These are phyloP conservation scores for Citrus cavaleriei DNA, from an alignment of 345 rosid species.

Conservation along the genomic window DNA sequence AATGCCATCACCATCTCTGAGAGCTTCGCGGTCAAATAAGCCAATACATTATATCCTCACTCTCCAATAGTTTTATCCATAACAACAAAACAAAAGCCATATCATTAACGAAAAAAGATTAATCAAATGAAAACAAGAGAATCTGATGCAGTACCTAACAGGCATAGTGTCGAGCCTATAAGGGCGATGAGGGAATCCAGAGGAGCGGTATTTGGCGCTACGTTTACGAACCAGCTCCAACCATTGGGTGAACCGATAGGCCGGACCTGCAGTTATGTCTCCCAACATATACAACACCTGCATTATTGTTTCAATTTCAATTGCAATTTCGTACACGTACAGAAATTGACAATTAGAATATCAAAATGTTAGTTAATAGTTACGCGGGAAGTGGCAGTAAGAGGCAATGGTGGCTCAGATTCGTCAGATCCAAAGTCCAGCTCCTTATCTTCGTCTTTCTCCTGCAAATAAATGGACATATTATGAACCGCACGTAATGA, in stretches of 20 bases:
- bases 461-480: slow-evolving; percentile 34
- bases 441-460: slow-evolving; percentile 58
- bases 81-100: not conserved
- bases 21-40: not conserved
- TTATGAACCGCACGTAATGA: slow-evolving; percentile 1
- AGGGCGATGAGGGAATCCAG: slow-evolving; percentile 84
- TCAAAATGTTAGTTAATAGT: not conserved
- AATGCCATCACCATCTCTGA: not conserved
- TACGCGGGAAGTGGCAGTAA: slow-evolving; percentile 96
- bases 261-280: slow-evolving; percentile 86
- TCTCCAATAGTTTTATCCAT: not conserved
- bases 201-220: slow-evolving; percentile 63
- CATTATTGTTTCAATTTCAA: slow-evolving; percentile 1
- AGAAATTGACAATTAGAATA: too few species aligned
- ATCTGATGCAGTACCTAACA: slow-evolving; percentile 22
- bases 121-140: not conserved
- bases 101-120: not conserved
- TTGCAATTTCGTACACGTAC: too few species aligned
- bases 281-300: slow-evolving; percentile 99
- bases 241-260: slow-evolving; percentile 88
- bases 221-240: slow-evolving; percentile 97
- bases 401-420: slow-evolving; percentile 65
- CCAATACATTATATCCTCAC: not conserved
- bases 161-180: slow-evolving; percentile 44
- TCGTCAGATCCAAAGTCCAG: slow-evolving; percentile 56